phyloP scores from a whole-genome alignment of 768 basidiomycete genomes.

The Lyophyllum atratum region DNA sequence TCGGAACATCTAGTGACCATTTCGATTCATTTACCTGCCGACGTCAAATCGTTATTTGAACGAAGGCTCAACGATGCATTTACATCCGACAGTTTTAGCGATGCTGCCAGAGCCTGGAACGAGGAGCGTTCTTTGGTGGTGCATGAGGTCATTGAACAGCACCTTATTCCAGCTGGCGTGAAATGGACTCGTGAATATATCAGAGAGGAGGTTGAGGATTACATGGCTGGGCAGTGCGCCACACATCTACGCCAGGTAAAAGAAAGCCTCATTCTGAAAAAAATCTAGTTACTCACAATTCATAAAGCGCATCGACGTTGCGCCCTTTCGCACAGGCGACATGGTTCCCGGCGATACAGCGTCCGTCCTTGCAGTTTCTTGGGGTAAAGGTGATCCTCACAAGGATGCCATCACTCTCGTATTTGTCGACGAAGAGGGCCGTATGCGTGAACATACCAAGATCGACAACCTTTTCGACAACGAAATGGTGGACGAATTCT shows the following conservation, averaged over 20 bases:
- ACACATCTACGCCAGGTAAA: constrained; percentile 67
- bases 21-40: constrained; percentile 63
- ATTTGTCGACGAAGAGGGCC: constrained; percentile 85
- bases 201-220: constrained; percentile 88
- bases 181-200: constrained; percentile 91
- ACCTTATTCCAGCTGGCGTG: constrained; percentile 81
- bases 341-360: constrained; percentile 73
- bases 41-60: constrained; percentile 67
- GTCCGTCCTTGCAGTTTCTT: constrained; percentile 86
- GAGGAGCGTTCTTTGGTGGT: constrained; percentile 78
- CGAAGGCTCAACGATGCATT: constrained; percentile 80
- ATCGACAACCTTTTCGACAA: constrained; percentile 83
- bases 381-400: constrained; percentile 93
- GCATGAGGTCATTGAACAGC: constrained; percentile 74
- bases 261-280: constrained; percentile 4
- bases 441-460: constrained; percentile 86
- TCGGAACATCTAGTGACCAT: constrained; percentile 84
- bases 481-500: constrained; percentile 71
- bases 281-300: constrained; percentile 15
- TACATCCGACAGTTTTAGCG: constrained; percentile 81
- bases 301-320: constrained; percentile 77
- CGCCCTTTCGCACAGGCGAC: constrained; percentile 64
- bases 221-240: constrained; percentile 67
- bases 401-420: constrained; percentile 87
- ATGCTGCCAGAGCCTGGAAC: constrained; percentile 91